Evolutionary conservation across 2,329 filamentous ascomycete species (phyloP).

Genomic region (Aciculosporium take): DNA sequence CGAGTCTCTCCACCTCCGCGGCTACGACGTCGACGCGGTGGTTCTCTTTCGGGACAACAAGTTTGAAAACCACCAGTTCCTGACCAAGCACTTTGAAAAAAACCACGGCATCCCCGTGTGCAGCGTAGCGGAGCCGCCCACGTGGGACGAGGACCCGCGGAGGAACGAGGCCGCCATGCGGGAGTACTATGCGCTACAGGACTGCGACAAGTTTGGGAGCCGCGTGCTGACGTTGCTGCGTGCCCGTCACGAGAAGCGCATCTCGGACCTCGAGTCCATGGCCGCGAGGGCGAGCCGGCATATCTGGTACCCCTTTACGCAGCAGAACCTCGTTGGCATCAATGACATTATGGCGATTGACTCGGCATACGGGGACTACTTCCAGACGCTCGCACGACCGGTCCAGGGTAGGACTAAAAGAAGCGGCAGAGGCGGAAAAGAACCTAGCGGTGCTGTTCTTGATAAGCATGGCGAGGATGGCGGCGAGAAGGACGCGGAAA

Average conservation of each 20-base stretch:
- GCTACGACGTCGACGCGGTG: constrained; percentile 60
- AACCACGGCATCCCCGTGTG: constrained; percentile 42
- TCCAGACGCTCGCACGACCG: constrained; percentile 38
- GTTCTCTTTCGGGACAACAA: constrained; percentile 52
- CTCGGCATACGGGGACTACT: constrained; percentile 66
- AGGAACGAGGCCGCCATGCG: constrained; percentile 44
- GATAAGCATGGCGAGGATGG: too few species aligned
- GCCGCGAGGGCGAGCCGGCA: constrained; percentile 41
- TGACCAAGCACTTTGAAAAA: constrained; percentile 51
- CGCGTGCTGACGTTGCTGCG: constrained; percentile 37
- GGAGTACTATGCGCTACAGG: constrained; percentile 45
- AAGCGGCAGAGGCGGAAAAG: too few species aligned
- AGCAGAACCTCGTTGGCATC: constrained; percentile 50
- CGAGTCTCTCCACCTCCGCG: constrained; percentile 63
- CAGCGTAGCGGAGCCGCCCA: constrained; percentile 45
- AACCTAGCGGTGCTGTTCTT: too few species aligned
- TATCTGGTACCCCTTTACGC: constrained; percentile 83
- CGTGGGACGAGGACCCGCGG: constrained; percentile 20
- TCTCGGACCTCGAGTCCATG: constrained; percentile 47
- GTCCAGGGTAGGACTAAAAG: not conserved
- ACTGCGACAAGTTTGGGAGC: constrained; percentile 23
- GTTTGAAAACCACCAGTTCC: constrained; percentile 55
- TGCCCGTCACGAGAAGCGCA: constrained; percentile 37
- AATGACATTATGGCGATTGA: constrained; percentile 61
- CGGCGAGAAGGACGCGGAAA: too few species aligned